A percentile compares a stretch with the other conserved stretches of the same genome.
These are phyloP conservation scores for Sporobolomyces roseus DNA, from an alignment of 768 basidiomycete genomes.

Conservation along the genomic window DNA sequence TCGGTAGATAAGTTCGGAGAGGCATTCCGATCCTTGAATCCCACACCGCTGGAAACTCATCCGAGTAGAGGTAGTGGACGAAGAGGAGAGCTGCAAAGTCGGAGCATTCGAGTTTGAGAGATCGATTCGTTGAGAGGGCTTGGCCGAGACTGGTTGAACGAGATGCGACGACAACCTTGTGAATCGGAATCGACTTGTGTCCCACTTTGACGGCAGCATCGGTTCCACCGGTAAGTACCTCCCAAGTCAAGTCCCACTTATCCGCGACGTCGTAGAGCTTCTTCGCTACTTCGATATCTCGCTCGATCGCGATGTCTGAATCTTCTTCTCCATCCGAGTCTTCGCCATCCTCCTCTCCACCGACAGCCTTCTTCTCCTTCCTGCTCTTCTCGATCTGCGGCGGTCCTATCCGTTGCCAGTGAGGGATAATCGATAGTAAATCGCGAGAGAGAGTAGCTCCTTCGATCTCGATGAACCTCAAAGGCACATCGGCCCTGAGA, in stretches of 20 bases:
- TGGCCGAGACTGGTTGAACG: slow-evolving; percentile 56
- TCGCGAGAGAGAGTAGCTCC: slow-evolving; percentile 65
- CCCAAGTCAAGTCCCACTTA: slow-evolving; percentile 43
- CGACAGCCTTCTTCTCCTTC: slow-evolving; percentile 44
- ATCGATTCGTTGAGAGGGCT: too few species aligned
- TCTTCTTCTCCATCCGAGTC: slow-evolving; percentile 35
- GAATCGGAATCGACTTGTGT: slow-evolving; percentile 56
- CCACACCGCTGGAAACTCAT: slow-evolving; percentile 76
- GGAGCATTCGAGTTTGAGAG: slow-evolving; percentile 56
- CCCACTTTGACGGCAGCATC: slow-evolving; percentile 59
- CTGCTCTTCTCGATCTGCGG: slow-evolving; percentile 31
- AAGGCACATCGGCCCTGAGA: slow-evolving; percentile 67
- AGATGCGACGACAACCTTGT: slow-evolving; percentile 63
- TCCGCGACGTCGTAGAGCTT: slow-evolving; percentile 10
- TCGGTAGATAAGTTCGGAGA: slow-evolving; percentile 51
- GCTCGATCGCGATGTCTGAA: slow-evolving; percentile 24
- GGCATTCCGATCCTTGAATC: slow-evolving; percentile 62
- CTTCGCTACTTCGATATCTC: slow-evolving; percentile 37
- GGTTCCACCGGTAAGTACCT: slow-evolving; percentile 53
- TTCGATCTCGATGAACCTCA: slow-evolving; percentile 56
- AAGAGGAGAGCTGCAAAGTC: slow-evolving; percentile 69
- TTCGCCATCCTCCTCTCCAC: slow-evolving; percentile 6
- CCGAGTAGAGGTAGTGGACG: slow-evolving; percentile 81
- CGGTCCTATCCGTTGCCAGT: slow-evolving; percentile 46
- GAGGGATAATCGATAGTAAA: slow-evolving; percentile 65